phyloP scores from a whole-genome alignment of 1,284 basidiomycete species.

The Cutaneotrichosporon sp. region DNA sequence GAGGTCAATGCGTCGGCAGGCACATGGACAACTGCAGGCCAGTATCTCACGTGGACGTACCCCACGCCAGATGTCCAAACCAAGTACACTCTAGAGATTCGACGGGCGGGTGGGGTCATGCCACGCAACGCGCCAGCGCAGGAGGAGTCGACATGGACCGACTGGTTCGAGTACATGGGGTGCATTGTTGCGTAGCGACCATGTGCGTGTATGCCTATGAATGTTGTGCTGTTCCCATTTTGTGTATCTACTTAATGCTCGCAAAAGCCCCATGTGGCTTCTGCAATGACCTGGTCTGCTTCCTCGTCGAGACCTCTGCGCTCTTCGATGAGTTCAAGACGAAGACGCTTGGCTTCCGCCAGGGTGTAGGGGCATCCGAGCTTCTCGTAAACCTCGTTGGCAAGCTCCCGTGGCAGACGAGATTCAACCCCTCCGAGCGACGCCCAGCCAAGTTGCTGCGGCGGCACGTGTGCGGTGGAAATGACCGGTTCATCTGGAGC shows the following conservation, averaged over 20 bases:
- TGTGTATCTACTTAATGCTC: constrained; percentile 11
- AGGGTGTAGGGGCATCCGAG: constrained; percentile 10
- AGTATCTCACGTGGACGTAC: constrained; percentile 79
- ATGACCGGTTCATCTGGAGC: constrained; percentile 9
- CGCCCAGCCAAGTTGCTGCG: constrained; percentile 17
- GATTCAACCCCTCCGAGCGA: not conserved
- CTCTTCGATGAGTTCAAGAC: constrained; percentile 19
- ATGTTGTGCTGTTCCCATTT: not conserved
- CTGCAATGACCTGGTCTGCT: not conserved
- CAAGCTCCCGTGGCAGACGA: constrained; percentile 10
- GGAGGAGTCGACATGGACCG: constrained; percentile 3
- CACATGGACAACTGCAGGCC: constrained; percentile 61
- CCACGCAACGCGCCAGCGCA: not conserved
- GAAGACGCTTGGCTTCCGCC: constrained; percentile 12
- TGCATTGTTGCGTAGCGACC: constrained; percentile 1
- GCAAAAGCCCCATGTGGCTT: constrained; percentile 7
- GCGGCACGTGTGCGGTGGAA: constrained; percentile 12
- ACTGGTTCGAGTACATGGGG: constrained; percentile 6
- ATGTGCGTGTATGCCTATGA: no score
- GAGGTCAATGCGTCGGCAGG: constrained; percentile 60
- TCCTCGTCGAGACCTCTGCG: constrained; percentile 1
- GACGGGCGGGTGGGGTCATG: constrained; percentile 56
- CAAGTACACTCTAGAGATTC: constrained; percentile 64
- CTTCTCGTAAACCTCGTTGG: constrained; percentile 10
- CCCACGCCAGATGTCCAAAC: constrained; percentile 55